Evolutionary conservation across 2,329 filamentous ascomycete species (phyloP).

Genomic region (Helotiales sp.): DNA sequence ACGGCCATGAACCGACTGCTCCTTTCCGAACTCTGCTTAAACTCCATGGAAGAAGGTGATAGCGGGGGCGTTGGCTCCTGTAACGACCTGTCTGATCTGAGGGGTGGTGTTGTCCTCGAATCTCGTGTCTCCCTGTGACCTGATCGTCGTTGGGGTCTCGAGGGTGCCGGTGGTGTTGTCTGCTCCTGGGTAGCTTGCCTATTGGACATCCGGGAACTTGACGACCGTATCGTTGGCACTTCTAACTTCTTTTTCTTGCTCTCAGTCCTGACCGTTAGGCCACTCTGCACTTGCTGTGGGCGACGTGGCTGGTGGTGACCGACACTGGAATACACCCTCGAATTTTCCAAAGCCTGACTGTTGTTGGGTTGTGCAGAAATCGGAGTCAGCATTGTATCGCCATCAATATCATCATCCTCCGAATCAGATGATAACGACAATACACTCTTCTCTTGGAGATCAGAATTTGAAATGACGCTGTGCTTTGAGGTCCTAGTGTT

Average conservation of each 20-base stretch:
- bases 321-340: background rate
- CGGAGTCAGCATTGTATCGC: constrained; percentile 14
- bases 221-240: constrained; percentile 18
- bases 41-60: constrained; percentile 31
- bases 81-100: constrained; percentile 7
- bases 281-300: constrained; percentile 10
- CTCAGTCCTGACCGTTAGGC: constrained; percentile 10
- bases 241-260: constrained; percentile 18
- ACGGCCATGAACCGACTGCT: constrained; percentile 46
- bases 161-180: background rate
- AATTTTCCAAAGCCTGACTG: background rate
- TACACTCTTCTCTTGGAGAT: constrained; percentile 34
- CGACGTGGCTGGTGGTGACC: background rate
- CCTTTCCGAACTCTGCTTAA: constrained; percentile 15
- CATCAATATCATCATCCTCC: constrained; percentile 27
- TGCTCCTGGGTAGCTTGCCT: constrained; percentile 13
- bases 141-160: background rate
- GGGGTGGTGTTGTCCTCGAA: background rate
- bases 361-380: background rate
- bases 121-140: constrained; percentile 5
- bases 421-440: constrained; percentile 36
- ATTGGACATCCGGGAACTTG: constrained; percentile 14
- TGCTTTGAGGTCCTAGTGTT: constrained; percentile 33
- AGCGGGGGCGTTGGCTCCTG: constrained; percentile 29
- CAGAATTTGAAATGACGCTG: constrained; percentile 31